These are phyloP conservation scores for Kwoniella dejecticola DNA, from an alignment of 768 basidiomycete genomes.

Conservation along the genomic window DNA sequence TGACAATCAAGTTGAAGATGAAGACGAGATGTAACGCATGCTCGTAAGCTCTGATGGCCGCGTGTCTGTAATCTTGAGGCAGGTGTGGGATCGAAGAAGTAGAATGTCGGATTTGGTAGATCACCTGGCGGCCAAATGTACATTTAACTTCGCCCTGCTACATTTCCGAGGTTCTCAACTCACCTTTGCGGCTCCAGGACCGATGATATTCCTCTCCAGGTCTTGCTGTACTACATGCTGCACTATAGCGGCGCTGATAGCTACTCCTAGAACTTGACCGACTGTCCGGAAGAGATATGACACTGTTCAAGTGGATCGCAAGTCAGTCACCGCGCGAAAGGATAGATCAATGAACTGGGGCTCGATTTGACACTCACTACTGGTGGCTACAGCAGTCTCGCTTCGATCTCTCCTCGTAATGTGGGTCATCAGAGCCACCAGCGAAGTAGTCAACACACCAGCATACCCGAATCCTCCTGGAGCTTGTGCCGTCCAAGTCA, in stretches of 20 bases:
- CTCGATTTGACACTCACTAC: constrained; percentile 64
- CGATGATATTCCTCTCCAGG: constrained; percentile 73
- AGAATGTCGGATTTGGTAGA: constrained; percentile 50
- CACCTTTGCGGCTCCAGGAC: constrained; percentile 64
- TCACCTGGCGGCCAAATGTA: no score
- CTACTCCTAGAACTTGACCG: constrained; percentile 94
- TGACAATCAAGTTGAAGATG: constrained; percentile 41
- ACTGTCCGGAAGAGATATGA: constrained; percentile 91
- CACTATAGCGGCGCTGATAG: constrained; percentile 77
- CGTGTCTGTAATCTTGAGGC: constrained; percentile 17
- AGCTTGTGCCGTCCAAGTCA: constrained; percentile 45
- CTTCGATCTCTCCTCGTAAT: constrained; percentile 40
- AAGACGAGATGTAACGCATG: constrained; percentile 48
- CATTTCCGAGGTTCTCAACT: no score
- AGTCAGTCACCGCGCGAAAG: not conserved
- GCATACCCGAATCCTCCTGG: constrained; percentile 50
- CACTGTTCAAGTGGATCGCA: constrained; percentile 60
- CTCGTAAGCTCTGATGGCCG: constrained; percentile 45
- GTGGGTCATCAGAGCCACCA: constrained; percentile 52
- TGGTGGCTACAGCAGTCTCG: constrained; percentile 68
- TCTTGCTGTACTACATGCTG: constrained; percentile 75
- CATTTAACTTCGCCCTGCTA: no score
- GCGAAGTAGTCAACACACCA: constrained; percentile 46
- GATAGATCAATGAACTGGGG: not conserved
- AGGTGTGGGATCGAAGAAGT: constrained; percentile 49